These are phyloP conservation scores for Helotiales sp. DNA, from an alignment of 2,329 filamentous ascomycete genomes.

Conservation along the genomic window DNA sequence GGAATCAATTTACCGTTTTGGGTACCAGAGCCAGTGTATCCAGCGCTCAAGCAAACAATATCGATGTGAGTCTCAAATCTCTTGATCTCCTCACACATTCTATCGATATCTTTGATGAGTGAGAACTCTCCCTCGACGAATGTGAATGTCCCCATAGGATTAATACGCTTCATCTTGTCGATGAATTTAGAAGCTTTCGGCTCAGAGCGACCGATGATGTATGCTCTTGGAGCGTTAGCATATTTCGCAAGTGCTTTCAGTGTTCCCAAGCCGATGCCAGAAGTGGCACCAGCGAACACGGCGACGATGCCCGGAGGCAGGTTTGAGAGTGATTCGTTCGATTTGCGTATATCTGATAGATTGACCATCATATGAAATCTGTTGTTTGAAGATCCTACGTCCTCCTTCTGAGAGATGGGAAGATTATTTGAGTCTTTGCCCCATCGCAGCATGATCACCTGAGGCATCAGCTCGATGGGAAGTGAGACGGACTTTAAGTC, in stretches of 20 bases:
- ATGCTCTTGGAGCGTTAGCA: conserved; percentile 40
- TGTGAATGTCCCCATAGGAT: conserved; percentile 42
- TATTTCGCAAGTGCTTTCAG: conserved; percentile 43
- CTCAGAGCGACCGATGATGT: conserved; percentile 48
- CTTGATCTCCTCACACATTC: conserved; percentile 48
- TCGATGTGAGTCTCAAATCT: conserved; percentile 51
- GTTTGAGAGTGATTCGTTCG: conserved; percentile 36
- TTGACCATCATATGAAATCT: conserved; percentile 36
- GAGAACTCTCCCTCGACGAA: conserved; percentile 46
- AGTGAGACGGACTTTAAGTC: too few species aligned
- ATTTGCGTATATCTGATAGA: conserved; percentile 33
- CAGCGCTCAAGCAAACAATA: conserved; percentile 52
- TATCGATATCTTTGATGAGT: conserved; percentile 47
- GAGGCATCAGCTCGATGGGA: not conserved
- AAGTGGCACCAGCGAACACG: conserved; percentile 52
- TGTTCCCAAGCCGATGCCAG: conserved; percentile 48
- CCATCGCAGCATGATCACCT: not conserved
- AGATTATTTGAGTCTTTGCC: not conserved
- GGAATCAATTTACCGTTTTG: conserved; percentile 6
- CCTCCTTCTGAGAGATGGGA: not conserved
- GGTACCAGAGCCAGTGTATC: conserved; percentile 37
- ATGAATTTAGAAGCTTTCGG: conserved; percentile 40
- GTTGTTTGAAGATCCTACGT: too few species aligned
- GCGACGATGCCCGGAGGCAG: conserved; percentile 44
- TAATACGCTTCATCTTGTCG: conserved; percentile 41